These are phyloP conservation scores for Lagenidium sp. DNA, from an alignment of 352 stramenopile genomes.

Conservation along the genomic window DNA sequence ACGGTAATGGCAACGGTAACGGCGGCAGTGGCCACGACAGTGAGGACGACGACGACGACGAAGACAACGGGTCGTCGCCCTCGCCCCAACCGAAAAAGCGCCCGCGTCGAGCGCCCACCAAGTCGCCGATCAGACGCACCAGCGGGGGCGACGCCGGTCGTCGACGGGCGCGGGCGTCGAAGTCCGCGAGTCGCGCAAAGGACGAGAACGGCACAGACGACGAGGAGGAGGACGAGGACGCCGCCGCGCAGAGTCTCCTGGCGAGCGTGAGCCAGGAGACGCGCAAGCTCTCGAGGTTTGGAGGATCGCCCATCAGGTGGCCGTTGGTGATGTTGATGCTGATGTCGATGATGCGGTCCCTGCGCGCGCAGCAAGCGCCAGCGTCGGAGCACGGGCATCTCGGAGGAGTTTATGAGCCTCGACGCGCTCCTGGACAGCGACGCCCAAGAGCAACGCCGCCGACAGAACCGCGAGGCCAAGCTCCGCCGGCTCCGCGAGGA, in stretches of 20 bases:
- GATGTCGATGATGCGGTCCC: neutral
- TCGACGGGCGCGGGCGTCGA: neutral
- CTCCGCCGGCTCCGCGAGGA: constrained; percentile 52
- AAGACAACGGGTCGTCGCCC: too few species aligned
- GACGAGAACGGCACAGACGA: neutral
- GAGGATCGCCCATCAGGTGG: neutral
- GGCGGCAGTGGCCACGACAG: too few species aligned
- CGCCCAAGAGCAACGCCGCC: constrained; percentile 43
- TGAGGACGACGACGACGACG: too few species aligned
- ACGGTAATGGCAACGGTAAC: too few species aligned
- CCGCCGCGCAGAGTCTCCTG: constrained; percentile 25
- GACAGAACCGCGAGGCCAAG: constrained; percentile 39
- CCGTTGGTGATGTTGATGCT: neutral
- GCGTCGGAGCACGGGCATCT: constrained; percentile 22
- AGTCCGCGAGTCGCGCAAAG: neutral
- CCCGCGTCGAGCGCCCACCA: too few species aligned
- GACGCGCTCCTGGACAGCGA: constrained; percentile 68
- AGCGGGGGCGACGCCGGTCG: too few species aligned
- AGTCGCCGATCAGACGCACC: too few species aligned
- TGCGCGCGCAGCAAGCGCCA: constrained; percentile 13
- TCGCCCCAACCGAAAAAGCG: too few species aligned
- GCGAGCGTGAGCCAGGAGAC: constrained; percentile 33
- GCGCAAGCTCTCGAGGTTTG: constrained; percentile 20
- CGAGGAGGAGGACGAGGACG: constrained; percentile 17
- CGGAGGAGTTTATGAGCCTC: constrained; percentile 62